A percentile compares a stretch with the other conserved stretches of the same genome.
These are phyloP conservation scores for Aureobasidium pullulans DNA, from an alignment of 2,329 filamentous ascomycete genomes.

Conservation along the genomic window DNA sequence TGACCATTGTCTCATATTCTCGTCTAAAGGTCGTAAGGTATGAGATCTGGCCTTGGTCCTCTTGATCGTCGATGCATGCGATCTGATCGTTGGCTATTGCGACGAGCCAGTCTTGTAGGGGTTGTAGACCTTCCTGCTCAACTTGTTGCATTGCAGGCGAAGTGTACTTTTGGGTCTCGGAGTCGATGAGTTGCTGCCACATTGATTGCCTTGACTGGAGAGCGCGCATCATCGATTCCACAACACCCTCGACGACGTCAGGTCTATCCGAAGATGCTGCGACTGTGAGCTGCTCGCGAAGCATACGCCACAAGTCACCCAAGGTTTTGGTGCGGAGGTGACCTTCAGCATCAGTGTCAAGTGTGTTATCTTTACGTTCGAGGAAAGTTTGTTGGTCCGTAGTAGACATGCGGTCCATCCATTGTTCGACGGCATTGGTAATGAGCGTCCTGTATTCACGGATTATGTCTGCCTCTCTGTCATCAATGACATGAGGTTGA, in stretches of 20 bases:
- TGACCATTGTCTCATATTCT: conserved; percentile 74
- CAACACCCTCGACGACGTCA: conserved; percentile 89
- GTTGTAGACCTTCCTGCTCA: conserved; percentile 65
- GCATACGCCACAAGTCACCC: conserved; percentile 94
- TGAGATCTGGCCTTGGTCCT: conserved; percentile 64
- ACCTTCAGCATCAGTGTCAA: conserved; percentile 82
- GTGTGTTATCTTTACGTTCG: conserved; percentile 68
- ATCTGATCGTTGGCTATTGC: conserved; percentile 98
- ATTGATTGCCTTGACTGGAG: conserved; percentile 74
- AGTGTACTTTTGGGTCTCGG: conserved; percentile 72
- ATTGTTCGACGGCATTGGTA: conserved; percentile 90
- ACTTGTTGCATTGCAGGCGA: conserved; percentile 20
- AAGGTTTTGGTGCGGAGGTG: conserved; percentile 88
- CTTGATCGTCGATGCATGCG: conserved; percentile 82
- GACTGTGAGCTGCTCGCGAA: conserved; percentile 83
- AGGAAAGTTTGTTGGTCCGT: conserved; percentile 77
- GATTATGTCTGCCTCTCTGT: conserved; percentile 81
- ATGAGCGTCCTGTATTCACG: conserved; percentile 92
- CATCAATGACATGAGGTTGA: conserved; percentile 79
- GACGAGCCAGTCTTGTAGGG: conserved; percentile 80
- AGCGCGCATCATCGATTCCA: conserved; percentile 90
- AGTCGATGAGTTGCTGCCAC: conserved; percentile 83
- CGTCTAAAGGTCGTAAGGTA: conserved; percentile 82
- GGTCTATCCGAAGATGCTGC: conserved; percentile 76
- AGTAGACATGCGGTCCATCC: conserved; percentile 87